Base-by-base conservation (phyloP, 2,329 filamentous ascomycete species). In the Trichocomaceae sp. region DNA sequence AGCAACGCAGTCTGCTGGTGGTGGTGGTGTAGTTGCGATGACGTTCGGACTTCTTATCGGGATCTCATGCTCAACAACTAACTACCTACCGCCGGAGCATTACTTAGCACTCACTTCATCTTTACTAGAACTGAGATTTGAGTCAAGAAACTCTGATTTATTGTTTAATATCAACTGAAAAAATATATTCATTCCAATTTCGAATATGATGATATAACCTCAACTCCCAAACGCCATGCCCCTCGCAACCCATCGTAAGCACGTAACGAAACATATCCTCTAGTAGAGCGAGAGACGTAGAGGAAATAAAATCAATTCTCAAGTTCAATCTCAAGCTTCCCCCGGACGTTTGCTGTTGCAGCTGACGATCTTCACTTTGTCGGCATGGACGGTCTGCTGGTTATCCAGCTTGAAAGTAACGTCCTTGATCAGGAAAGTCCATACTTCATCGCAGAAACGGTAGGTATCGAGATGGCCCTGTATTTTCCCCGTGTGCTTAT, bases 361-460 rank as follows among this genome's bases (percentile, higher is more conserved):
- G 74, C 89, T 95, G 49, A 99, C 93, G 63, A 99, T 99, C 84
- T 97, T 97, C 73, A 99, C 88, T 71, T 90, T 92, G 69, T 96
- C 92, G 19, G 91, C 90, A 37, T 82, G 77, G 13, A 97, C 84
- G 0, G 83, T 82, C 58, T 84, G 82, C 55, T 82, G 83, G 62
- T 87, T 89, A 64, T 97, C 92, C 77, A 97, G 86, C 77, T 99
- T 99, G 78, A 99, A 97, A n/a, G 86, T 90, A 54, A 97, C 91
- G 62, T 97, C 93, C 75, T 96, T 96, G 75, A 99, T 95, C 56
- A 99, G 82, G 72, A 99, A 99, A 1, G 93, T 99, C 93, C 93
- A 99, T 57, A 99, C 93, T 76, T 99, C 93, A 75, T 99, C 93
- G 77, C 93, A 99, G 81, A 99, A 99, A 63, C 93, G 87, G 78